Conservation (phyloP, 163 green algal genomes). For the Picocystis sp. region DNA sequence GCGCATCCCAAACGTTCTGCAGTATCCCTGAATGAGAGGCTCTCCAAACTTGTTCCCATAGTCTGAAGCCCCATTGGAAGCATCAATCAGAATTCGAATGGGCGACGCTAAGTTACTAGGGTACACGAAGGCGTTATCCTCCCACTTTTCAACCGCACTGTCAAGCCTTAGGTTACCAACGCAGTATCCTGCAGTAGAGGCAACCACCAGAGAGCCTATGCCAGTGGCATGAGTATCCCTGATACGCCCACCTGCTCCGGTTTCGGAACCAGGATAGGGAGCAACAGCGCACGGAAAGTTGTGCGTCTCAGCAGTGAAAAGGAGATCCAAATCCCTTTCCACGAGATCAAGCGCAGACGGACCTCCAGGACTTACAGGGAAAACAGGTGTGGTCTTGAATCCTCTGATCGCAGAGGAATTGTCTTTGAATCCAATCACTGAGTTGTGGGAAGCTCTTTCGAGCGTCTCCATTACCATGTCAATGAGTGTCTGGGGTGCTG, state of each 20-base stretch:
- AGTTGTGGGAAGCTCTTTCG: constrained; percentile 64
- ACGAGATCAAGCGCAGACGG: constrained; percentile 35
- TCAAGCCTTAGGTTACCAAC: constrained; percentile 25
- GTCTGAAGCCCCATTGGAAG: constrained; percentile 89
- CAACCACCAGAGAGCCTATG: constrained; percentile 86
- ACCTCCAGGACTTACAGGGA: constrained; percentile 48
- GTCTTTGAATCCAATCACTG: constrained; percentile 96
- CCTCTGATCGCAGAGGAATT: constrained; percentile 89
- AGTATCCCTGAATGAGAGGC: constrained; percentile 87
- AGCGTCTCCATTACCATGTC: constrained; percentile 60
- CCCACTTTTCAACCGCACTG: constrained; percentile 27
- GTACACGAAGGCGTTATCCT: constrained; percentile 61
- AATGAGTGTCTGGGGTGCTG: constrained; percentile 58
- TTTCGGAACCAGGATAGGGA: constrained; percentile 87
- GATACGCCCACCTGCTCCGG: constrained; percentile 84
- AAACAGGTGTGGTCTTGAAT: constrained; percentile 32
- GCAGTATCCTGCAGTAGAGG: constrained; percentile 85
- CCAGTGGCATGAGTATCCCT: constrained; percentile 96
- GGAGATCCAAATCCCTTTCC: constrained; percentile 77
- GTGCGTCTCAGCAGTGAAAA: constrained; percentile 98
- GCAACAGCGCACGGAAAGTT: constrained; percentile 97
- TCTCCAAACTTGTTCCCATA: constrained; percentile 99
- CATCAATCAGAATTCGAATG: constrained; percentile 90
- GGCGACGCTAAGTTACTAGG: constrained; percentile 70
- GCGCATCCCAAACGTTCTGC: constrained; percentile 75